A percentile compares a stretch with the other conserved stretches of the same genome.
phyloP scores from a whole-genome alignment of 768 basidiomycete species.

The Tylopilus sp. region DNA sequence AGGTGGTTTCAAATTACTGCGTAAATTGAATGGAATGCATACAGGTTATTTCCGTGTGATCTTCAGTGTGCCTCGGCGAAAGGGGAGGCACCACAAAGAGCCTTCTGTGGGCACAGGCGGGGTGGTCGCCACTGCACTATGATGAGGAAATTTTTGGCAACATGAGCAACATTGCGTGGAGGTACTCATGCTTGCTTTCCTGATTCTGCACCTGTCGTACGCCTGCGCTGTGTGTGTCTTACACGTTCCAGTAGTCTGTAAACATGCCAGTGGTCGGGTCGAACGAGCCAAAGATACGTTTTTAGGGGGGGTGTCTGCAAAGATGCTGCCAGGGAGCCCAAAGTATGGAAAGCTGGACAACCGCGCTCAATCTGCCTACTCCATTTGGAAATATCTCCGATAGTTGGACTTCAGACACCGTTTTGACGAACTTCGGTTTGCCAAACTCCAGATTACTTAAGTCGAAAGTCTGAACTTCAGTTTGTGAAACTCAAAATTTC shows the following conservation, averaged over 20 bases:
- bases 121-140: conserved; percentile 72
- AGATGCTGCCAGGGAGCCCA: no score
- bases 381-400: no score
- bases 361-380: no score
- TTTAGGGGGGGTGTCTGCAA: no score
- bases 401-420: no score
- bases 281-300: no score
- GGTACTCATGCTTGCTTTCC: conserved; percentile 69
- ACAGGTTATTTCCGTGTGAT: conserved; percentile 23
- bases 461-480: no score
- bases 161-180: neutral
- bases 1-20: conserved; percentile 56
- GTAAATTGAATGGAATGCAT: conserved; percentile 18
- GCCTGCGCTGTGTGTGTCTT: conserved; percentile 69
- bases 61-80: conserved; percentile 35
- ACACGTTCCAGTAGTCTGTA: conserved; percentile 62
- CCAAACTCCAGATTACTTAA: no score
- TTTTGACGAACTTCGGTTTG: no score
- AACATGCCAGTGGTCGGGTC: conserved; percentile 63
- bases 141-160: no score
- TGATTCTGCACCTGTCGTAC: conserved; percentile 68
- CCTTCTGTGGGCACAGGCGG: conserved; percentile 52
- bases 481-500: no score
- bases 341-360: no score
- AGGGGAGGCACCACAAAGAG: conserved; percentile 60